Conservation (phyloP, 2,329 filamentous ascomycete species). For the Colletotrichum sp. region DNA sequence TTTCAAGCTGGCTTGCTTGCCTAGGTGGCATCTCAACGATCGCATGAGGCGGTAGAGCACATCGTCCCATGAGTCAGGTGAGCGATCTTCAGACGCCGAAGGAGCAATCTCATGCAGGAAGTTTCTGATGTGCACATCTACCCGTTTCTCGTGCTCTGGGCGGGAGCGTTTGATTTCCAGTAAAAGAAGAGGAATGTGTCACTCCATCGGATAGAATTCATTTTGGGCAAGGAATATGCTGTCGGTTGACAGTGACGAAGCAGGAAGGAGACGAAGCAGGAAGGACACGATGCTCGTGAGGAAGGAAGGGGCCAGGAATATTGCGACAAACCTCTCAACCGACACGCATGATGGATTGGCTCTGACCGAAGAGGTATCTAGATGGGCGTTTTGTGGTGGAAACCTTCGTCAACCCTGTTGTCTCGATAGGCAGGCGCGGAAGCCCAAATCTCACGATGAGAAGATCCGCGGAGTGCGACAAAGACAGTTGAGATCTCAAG, state of each 20-base stretch:
- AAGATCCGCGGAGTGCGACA: accelerated
- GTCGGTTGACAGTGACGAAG: neutral
- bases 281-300: too few species aligned
- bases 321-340: too few species aligned
- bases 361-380: neutral
- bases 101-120: neutral
- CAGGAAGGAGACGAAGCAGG: too few species aligned
- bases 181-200: neutral
- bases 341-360: accelerated
- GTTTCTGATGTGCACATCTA: neutral
- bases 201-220: accelerated
- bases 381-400: neutral
- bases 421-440: neutral
- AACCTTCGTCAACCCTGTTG: neutral
- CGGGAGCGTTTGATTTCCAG: neutral
- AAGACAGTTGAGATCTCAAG: neutral
- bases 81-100: neutral
- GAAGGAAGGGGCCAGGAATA: neutral
- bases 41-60: neutral
- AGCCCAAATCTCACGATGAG: neutral
- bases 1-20: accelerated
- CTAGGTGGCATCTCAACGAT: neutral
- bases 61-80: neutral
- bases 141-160: neutral
- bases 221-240: accelerated